Evolutionary conservation across 176 grass and related monocot genomes (phyloP).

Genomic region (Phoenix roebelenii): DNA sequence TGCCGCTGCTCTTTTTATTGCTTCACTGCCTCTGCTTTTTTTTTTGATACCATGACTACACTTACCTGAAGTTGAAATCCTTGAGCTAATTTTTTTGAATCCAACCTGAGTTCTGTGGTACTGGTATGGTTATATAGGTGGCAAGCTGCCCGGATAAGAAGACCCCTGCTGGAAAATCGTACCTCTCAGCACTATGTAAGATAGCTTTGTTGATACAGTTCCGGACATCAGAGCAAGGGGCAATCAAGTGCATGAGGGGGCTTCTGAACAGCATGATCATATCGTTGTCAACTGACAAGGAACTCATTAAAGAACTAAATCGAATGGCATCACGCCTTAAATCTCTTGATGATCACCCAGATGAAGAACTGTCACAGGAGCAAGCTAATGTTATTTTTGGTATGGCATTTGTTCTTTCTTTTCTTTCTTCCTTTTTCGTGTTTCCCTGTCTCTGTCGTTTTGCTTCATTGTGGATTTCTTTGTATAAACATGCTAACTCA

Average conservation of each 20-base stretch:
- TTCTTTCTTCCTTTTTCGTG: neutral
- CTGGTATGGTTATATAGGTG: constrained; percentile 36
- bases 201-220: constrained; percentile 51
- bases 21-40: too few species aligned
- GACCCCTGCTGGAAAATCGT: constrained; percentile 65
- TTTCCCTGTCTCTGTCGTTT: neutral
- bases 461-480: neutral
- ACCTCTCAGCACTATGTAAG: constrained; percentile 51
- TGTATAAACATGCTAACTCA: too few species aligned
- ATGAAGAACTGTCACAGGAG: constrained; percentile 49
- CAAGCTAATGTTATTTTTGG: constrained; percentile 40
- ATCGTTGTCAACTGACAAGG: constrained; percentile 42
- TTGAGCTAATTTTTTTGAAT: too few species aligned
- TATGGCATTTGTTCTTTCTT: constrained; percentile 14
- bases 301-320: constrained; percentile 58
- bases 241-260: constrained; percentile 80
- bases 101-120: neutral
- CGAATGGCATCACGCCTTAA: constrained; percentile 58
- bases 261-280: constrained; percentile 35
- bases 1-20: too few species aligned
- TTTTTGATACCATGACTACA: too few species aligned
- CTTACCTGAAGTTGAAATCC: too few species aligned
- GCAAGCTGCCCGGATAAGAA: constrained; percentile 61
- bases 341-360: constrained; percentile 50
- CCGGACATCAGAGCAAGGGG: constrained; percentile 59